Evolutionary conservation across 148 eudicot species (phyloP), one percentile per base, ranked within the genome.

Genomic region (Linanthus parryae): DNA sequence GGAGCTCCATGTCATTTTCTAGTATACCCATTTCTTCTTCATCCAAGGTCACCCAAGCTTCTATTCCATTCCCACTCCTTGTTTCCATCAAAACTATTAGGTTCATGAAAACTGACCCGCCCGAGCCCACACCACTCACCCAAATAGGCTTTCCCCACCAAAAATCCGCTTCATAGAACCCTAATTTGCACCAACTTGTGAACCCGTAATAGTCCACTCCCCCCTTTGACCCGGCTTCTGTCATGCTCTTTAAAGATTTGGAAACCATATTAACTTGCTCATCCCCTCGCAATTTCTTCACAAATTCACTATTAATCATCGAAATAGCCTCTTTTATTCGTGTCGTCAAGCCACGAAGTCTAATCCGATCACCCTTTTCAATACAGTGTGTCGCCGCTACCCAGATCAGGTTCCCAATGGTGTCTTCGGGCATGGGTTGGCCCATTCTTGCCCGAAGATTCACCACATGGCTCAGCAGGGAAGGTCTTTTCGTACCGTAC

Each of bases 31-130:
- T 79, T 54, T 76, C 75, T 56, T 63, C 57, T 50, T 76, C 75
- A 50, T 75, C 77, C 54, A 76, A 40, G 25, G 69, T 71, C 58
- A 82, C 62, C 90, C 77, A 75, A 16, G 77, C 75, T 73, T 78
- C 79, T 3, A 78, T 72, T 24, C 78, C 80, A 18, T 53, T 10
- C 15, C 64, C 66, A 52, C 52, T 30, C 8, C 56, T 67, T 4
- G 68, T 75, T 3, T 82, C 71, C 65, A 67, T 73, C 63, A 82
- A 39, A 21, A 67, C 15, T 17, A 60, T 37, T 2, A 70, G 46
- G 46, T 82, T 82, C 66, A 69, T 58, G 20, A 69, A 61, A 36
- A 39, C 54, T 2, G 67, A n/a, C 34, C 42, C 59, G 13, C 54
- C 40, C 4, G 39, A 22, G 24, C 62, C 70, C 43, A 69, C 62